Conservation (phyloP, 2,329 filamentous ascomycete species). For the Sclerotinia minor region DNA sequence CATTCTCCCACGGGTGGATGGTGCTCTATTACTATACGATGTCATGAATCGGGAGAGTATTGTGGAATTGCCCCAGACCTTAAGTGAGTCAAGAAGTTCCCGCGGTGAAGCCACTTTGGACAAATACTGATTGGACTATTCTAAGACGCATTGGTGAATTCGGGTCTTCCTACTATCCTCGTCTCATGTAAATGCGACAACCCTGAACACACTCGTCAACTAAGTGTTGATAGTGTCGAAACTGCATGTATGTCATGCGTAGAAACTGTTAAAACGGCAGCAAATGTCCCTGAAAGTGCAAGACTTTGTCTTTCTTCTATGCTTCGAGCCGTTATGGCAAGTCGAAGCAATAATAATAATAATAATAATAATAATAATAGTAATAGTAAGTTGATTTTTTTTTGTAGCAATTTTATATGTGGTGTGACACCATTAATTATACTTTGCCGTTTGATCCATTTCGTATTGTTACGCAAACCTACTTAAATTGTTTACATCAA, state of each 20-base stretch:
- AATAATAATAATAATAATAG: slow-evolving; percentile 70
- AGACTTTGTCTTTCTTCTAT: slow-evolving; percentile 75
- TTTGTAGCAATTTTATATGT: slow-evolving; percentile 11
- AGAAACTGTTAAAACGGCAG: slow-evolving; percentile 71
- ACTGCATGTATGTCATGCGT: slow-evolving; percentile 67
- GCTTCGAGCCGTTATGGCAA: slow-evolving; percentile 67
- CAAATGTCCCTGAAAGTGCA: slow-evolving; percentile 68
- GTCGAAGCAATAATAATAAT: slow-evolving; percentile 44
- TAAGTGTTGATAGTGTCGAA: slow-evolving; percentile 69
- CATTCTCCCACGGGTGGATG: slow-evolving; percentile 74
- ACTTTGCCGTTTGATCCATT: slow-evolving; percentile 9
- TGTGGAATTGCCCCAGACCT: slow-evolving; percentile 68
- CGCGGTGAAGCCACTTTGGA: slow-evolving; percentile 4
- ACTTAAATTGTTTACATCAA: slow-evolving; percentile 10
- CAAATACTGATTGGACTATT: slow-evolving; percentile 28
- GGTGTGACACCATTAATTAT: slow-evolving; percentile 24
- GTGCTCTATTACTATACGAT: slow-evolving; percentile 84
- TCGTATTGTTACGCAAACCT: neutral
- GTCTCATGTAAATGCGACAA: slow-evolving; percentile 90
- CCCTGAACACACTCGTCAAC: slow-evolving; percentile 65
- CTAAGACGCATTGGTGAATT: slow-evolving; percentile 71
- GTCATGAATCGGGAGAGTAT: slow-evolving; percentile 77
- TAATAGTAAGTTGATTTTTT: slow-evolving; percentile 60
- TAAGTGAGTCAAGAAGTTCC: slow-evolving; percentile 63
- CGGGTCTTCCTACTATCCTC: slow-evolving; percentile 73